Base-by-base conservation (phyloP, 371 early-diverging fungal genomes). In the Massospora cicadina region DNA sequence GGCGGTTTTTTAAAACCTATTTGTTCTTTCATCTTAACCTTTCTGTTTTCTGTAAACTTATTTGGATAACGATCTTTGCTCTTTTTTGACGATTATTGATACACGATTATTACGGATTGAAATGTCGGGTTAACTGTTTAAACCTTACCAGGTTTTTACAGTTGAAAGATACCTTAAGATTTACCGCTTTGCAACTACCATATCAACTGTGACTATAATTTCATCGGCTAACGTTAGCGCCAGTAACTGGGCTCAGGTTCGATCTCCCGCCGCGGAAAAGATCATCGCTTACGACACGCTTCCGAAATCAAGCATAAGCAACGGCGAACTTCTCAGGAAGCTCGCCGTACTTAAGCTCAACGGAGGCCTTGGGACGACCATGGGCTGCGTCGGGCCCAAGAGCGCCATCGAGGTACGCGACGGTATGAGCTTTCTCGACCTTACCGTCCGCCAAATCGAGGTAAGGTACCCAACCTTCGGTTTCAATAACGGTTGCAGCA, bases 381-480 rank as follows among this genome's bases (percentile, higher is more conserved):
- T 99, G 99, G 99, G 99, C 31, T 97, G 96, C 71, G 91, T 94
- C 65, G 99, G 99, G n/a, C 99, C 99, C 65, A 99, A 99, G 78
- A 87, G 87, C 73, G 98, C 93, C 54, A 99, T 99, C 71, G 93
- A 98, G 78, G 98, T 99, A 29, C 87, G 95, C 70, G 95, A 97
- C 71, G 90, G 93, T 30, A 89, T 93, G 88, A 97, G 98, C 66
- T 99, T 99, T 76, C 84, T 99, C 67, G 99, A 99, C 74, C 78
- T 99, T 65, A 92, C 92, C 65, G 98, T 96, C 59, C 90, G 95
- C 71, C 99, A 99, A 77, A 90, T 99, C 70, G 98, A 98, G 81
- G 88, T 85, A 79, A 56, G 2, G 59, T 33, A 3, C n/a, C 10
- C 56, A 62, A 54, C 21, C 24, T 55, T 28, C 29, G 53, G 54